Percentiles rank a stretch among this genome's conserved stretches.
Evolutionary conservation across 2,329 filamentous ascomycete genomes (phyloP).

Genomic region (Aspergillus sclerotialis): DNA sequence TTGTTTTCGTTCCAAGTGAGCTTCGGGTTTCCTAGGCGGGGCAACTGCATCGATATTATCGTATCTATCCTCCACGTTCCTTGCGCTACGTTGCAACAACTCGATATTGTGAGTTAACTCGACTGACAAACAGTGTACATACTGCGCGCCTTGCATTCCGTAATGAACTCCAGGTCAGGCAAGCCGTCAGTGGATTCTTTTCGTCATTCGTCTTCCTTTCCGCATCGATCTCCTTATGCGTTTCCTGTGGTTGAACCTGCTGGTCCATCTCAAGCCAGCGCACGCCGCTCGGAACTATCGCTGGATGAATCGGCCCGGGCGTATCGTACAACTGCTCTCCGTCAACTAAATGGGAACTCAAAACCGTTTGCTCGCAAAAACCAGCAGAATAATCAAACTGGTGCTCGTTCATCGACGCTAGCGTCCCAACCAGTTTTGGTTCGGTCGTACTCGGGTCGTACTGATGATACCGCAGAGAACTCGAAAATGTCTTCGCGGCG

Average conservation of each 20-base stretch:
- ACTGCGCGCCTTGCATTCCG: no score
- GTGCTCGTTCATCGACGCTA: slow-evolving; percentile 19
- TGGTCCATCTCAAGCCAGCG: slow-evolving; percentile 14
- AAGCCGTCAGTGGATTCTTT: no score
- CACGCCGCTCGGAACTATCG: slow-evolving; percentile 17
- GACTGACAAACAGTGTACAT: no score
- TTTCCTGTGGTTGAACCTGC: slow-evolving; percentile 13
- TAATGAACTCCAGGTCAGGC: no score
- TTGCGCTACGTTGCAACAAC: slow-evolving; percentile 2
- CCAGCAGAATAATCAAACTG: slow-evolving; percentile 15
- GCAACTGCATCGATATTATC: no score
- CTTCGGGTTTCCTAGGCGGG: no score
- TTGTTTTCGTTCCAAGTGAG: no score
- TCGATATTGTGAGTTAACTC: no score
- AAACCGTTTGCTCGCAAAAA: slow-evolving; percentile 19
- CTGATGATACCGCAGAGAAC: slow-evolving; percentile 19
- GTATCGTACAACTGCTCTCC: slow-evolving; percentile 24
- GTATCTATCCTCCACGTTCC: no score
- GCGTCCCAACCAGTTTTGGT: slow-evolving; percentile 39
- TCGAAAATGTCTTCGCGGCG: slow-evolving; percentile 27
- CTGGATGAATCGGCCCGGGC: slow-evolving; percentile 25
- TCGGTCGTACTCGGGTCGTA: slow-evolving; percentile 34
- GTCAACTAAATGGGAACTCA: slow-evolving; percentile 24
- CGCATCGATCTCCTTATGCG: slow-evolving; percentile 20
- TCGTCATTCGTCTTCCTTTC: no score